Conservation (phyloP, 768 basidiomycete species). For the Scleroderma citrinum region DNA sequence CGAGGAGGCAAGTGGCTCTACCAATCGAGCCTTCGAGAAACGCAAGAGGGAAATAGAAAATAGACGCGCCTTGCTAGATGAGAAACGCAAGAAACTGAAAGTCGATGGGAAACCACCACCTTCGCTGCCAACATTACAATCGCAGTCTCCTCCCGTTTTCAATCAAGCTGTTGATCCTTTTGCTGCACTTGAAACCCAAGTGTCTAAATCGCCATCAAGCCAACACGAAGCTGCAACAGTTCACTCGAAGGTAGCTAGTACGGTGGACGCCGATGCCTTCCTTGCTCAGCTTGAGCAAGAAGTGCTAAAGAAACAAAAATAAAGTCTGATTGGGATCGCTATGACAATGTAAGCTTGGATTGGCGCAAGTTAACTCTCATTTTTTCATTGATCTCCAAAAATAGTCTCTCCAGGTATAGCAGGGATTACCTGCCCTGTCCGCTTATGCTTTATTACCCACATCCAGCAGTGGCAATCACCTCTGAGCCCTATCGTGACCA, state of each 20-base stretch:
- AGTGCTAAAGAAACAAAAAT: slow-evolving; percentile 32
- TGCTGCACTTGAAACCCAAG: slow-evolving; percentile 39
- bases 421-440: slow-evolving; percentile 39
- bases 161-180: slow-evolving; percentile 40
- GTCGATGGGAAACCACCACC: slow-evolving; percentile 4
- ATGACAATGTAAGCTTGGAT: neutral
- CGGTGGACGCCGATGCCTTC: slow-evolving; percentile 50
- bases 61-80: slow-evolving; percentile 51
- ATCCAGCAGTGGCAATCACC: slow-evolving; percentile 25
- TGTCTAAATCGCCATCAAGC: slow-evolving; percentile 10
- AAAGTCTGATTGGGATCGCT: neutral
- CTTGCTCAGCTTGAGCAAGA: slow-evolving; percentile 62
- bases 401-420: slow-evolving; percentile 43
- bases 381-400: slow-evolving; percentile 31
- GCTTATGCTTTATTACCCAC: slow-evolving; percentile 39
- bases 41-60: slow-evolving; percentile 71
- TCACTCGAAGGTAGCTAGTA: slow-evolving; percentile 14
- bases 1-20: slow-evolving; percentile 21
- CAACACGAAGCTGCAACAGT: slow-evolving; percentile 22
- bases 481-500: slow-evolving; percentile 42
- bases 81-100: slow-evolving; percentile 56
- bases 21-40: slow-evolving; percentile 57
- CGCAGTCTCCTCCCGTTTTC: neutral
- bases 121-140: neutral
- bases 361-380: neutral